These are phyloP conservation scores for Zoysia japonica DNA, from an alignment of 176 grass and related monocot species.

Conservation along the genomic window DNA sequence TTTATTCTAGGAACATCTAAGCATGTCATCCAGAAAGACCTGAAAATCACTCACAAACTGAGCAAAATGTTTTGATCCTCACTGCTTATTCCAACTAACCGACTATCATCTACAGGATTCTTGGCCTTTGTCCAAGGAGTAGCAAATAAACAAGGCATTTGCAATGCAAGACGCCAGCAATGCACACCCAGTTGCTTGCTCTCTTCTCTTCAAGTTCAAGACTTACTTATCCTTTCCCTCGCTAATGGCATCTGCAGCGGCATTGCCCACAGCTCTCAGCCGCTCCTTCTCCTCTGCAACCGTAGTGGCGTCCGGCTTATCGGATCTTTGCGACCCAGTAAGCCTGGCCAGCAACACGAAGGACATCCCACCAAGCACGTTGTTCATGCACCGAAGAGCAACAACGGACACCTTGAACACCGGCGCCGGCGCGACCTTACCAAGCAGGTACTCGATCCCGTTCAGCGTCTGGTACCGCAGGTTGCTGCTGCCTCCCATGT, in stretches of 20 bases:
- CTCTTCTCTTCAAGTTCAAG: not conserved
- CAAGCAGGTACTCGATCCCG: conserved; percentile 71
- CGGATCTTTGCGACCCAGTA: conserved; percentile 69
- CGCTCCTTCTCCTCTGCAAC: conserved; percentile 58
- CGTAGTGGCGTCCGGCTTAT: conserved; percentile 17
- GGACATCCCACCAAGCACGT: conserved; percentile 81
- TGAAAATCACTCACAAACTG: conserved; percentile 24
- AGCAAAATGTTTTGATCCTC: conserved; percentile 41
- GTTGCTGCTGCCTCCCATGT: conserved; percentile 87
- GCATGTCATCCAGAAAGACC: conserved; percentile 27
- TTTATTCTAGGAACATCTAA: conserved; percentile 52
- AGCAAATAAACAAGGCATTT: not conserved
- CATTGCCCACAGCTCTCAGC: conserved; percentile 52
- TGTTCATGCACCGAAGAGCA: conserved; percentile 69
- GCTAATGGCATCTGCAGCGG: conserved; percentile 28
- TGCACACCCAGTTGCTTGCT: not conserved
- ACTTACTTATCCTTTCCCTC: conserved; percentile 48
- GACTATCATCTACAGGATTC: conserved; percentile 46
- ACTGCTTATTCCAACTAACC: conserved; percentile 45
- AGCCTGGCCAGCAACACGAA: conserved; percentile 80
- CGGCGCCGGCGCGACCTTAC: conserved; percentile 42
- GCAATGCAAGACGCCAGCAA: not conserved
- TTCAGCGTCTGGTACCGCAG: conserved; percentile 84
- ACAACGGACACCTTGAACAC: conserved; percentile 77
- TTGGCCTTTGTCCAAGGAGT: conserved; percentile 44